Conservation (phyloP, 1,139 yeast genomes). For the Candida gigantensis region DNA sequence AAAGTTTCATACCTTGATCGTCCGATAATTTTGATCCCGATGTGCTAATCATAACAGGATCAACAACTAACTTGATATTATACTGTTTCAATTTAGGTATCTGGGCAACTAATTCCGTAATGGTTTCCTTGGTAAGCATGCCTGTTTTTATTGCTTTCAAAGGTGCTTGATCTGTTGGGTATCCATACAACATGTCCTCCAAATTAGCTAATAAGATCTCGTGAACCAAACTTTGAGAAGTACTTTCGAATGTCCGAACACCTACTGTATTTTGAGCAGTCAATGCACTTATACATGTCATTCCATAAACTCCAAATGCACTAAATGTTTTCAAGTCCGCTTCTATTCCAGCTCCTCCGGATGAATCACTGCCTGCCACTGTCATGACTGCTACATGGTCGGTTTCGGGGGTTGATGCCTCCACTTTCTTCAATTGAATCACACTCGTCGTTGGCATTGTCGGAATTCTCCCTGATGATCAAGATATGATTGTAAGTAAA, state of each 20-base stretch:
- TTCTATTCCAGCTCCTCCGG: constrained; percentile 96
- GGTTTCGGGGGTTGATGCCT: neutral
- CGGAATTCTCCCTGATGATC: neutral
- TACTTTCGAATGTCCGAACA: constrained; percentile 52
- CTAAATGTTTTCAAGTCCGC: constrained; percentile 86
- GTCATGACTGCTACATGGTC: constrained; percentile 52
- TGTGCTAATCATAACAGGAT: constrained; percentile 84
- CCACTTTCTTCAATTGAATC: neutral
- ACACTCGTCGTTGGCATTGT: constrained; percentile 2
- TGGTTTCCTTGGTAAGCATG: constrained; percentile 65
- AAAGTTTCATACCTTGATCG: constrained; percentile 44
- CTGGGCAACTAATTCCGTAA: constrained; percentile 45
- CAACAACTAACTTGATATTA: constrained; percentile 55
- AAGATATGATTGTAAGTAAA: neutral
- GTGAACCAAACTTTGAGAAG: constrained; percentile 44
- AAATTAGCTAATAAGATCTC: constrained; percentile 57
- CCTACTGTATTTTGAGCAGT: constrained; percentile 81
- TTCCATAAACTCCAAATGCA: constrained; percentile 76
- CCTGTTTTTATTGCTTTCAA: constrained; percentile 80
- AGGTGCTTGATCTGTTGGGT: constrained; percentile 22
- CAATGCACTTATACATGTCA: constrained; percentile 78
- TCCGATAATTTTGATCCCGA: constrained; percentile 64
- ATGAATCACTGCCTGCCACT: constrained; percentile 82
- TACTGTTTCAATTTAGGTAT: constrained; percentile 28
- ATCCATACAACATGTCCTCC: constrained; percentile 55